Evolutionary conservation across 495 filamentous ascomycete genomes (phyloP).

Genomic region (Penicillium arizonense): DNA sequence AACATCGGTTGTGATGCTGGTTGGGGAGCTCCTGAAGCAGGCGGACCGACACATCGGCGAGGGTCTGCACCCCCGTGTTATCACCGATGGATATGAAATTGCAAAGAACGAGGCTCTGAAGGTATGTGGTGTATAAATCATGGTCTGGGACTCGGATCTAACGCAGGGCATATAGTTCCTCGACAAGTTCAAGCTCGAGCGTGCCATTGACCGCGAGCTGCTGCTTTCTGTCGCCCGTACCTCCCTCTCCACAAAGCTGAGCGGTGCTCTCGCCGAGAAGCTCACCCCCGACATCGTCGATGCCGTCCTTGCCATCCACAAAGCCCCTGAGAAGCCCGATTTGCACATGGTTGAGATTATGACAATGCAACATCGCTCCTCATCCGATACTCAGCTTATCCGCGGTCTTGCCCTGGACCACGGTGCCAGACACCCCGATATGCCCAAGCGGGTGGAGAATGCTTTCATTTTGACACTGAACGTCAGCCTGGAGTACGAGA

Average conservation of each 20-base stretch:
- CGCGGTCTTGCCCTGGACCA: conserved; percentile 91
- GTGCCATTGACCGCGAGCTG: conserved; percentile 88
- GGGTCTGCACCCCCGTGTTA: conserved; percentile 91
- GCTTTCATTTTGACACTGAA: conserved; percentile 94
- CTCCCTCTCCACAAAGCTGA: conserved; percentile 92
- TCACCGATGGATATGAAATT: conserved; percentile 97
- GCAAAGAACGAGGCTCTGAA: conserved; percentile 92
- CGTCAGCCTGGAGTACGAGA: conserved; percentile 97
- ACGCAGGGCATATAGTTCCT: conserved; percentile 66
- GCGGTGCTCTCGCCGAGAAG: conserved; percentile 80
- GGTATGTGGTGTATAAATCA: conserved; percentile 32
- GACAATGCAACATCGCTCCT: conserved; percentile 99
- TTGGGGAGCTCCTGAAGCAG: conserved; percentile 97
- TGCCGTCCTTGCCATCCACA: conserved; percentile 90
- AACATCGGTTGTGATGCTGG: conserved; percentile 91
- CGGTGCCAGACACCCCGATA: conserved; percentile 94
- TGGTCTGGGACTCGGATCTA: conserved; percentile 3
- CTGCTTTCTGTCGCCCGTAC: conserved; percentile 91
- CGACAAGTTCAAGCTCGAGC: conserved; percentile 85
- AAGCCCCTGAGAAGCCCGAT: conserved; percentile 86
- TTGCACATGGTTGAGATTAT: conserved; percentile 99
- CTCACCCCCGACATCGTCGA: conserved; percentile 94
- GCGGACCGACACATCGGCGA: conserved; percentile 92
- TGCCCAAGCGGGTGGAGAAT: conserved; percentile 95
- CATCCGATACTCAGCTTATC: conserved; percentile 94